A percentile compares a stretch with the other conserved stretches of the same genome.
Evolutionary conservation across 495 filamentous ascomycete genomes (phyloP).

Genomic region (Neurospora tetrasperma): DNA sequence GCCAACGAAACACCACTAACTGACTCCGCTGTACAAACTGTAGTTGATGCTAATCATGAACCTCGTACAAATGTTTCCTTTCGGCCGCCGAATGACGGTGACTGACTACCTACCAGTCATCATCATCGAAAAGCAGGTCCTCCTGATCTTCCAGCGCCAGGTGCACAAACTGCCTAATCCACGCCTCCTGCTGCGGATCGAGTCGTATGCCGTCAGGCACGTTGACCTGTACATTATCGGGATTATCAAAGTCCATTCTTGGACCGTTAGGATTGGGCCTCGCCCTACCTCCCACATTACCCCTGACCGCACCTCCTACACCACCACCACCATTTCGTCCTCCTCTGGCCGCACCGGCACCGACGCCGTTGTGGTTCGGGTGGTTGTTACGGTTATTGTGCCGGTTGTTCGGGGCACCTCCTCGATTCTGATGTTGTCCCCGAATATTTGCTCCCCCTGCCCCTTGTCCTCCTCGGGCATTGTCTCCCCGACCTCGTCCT

Average conservation of each 20-base stretch:
- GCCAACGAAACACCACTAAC: background rate
- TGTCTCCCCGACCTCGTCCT: slow-evolving; percentile 2
- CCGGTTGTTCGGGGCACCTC: slow-evolving; percentile 10
- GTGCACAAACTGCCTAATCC: slow-evolving; percentile 44
- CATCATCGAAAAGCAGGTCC: slow-evolving; percentile 30
- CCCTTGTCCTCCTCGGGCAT: slow-evolving; percentile 5
- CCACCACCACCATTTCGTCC: background rate
- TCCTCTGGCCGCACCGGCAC: background rate
- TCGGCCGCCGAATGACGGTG: slow-evolving; percentile 1
- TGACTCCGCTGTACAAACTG: background rate
- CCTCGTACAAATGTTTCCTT: slow-evolving; percentile 10
- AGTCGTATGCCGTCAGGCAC: slow-evolving; percentile 7
- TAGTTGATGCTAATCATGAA: background rate
- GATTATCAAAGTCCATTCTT: background rate
- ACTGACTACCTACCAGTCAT: slow-evolving; percentile 14
- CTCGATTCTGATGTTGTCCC: background rate
- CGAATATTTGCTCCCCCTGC: slow-evolving; percentile 8
- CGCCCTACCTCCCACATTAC: slow-evolving; percentile 1
- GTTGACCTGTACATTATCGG: background rate
- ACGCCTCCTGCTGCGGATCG: slow-evolving; percentile 32
- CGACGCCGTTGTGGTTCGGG: background rate
- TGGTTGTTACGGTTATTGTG: slow-evolving; percentile 20
- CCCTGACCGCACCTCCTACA: slow-evolving; percentile 1
- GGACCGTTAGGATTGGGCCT: background rate
- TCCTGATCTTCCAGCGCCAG: slow-evolving; percentile 44